Base-by-base conservation (phyloP, 805 yeast species). In the Pichia kluyveri region DNA sequence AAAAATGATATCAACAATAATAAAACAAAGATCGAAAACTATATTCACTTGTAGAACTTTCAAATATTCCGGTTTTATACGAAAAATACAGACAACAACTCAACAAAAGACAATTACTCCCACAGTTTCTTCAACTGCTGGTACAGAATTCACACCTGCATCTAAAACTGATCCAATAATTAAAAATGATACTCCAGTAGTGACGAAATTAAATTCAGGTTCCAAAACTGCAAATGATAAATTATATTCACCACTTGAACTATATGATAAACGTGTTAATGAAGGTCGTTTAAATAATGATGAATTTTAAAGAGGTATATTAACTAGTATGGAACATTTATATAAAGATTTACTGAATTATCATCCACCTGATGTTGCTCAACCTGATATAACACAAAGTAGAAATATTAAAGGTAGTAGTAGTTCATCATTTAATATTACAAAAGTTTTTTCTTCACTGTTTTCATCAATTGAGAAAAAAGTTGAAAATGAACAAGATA, bases 231-330 rank as follows among this genome's bases (percentile, higher is more conserved):
- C 3, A 14, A 34, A 34, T 15, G 15, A 18, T 10, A 5, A 30
- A 12, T 30, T 32, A 2, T 44, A 47, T 1, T 56, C 69, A 1
- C 71, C 71, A 0, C 44, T 66, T 8, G 51, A 59, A 28, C 45
- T 53, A 7, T 67, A 67, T 49, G 62, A 66, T 43, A 51, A 51
- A 9, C 51, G 58, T 15, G 68, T 67, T 11, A 14, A 47, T 3
- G 38, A 41, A n/a, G 80, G 82, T 0, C 69, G 67, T 48, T 66
- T 85, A 26, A 70, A 77, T 49, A 86, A 84, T 56, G 99, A 91
- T 60, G 79, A 77, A 19, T 83, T 83, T 62, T 98, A 91, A 66
- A 72, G 96, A 39, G 75, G 77, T 31, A 83, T 88, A 48, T 77
- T 91, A 39, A 62, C 76, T 17, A 76, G 75, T 14, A 67, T 91